These are phyloP conservation scores for Debaryomyces udenii DNA, from an alignment of 1,139 yeast genomes.

Conservation along the genomic window DNA sequence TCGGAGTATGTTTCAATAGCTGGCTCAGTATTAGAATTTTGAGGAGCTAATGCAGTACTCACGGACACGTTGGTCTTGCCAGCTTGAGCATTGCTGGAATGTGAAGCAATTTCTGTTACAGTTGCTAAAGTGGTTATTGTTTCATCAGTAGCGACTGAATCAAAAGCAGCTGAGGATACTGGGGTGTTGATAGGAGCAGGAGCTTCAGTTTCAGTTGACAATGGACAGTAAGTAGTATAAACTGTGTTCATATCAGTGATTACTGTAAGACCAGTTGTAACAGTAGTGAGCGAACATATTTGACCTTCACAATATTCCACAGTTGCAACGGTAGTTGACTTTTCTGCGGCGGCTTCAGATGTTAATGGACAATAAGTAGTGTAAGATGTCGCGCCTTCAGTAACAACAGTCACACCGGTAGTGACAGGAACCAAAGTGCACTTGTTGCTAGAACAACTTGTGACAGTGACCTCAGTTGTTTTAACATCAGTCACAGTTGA, in stretches of 20 bases:
- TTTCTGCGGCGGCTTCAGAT: slow-evolving; percentile 10
- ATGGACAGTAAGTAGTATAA: slow-evolving; percentile 41
- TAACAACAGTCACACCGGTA: slow-evolving; percentile 15
- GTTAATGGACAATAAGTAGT: slow-evolving; percentile 35
- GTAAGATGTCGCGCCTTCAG: slow-evolving; percentile 18
- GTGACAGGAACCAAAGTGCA: slow-evolving; percentile 18
- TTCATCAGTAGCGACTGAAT: neutral
- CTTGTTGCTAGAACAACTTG: slow-evolving; percentile 26
- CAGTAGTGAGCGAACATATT: slow-evolving; percentile 37
- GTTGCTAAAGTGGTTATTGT: neutral
- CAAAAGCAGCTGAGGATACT: neutral
- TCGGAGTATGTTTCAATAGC: slow-evolving; percentile 3
- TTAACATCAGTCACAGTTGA: slow-evolving; percentile 14
- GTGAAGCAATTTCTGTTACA: too few species aligned
- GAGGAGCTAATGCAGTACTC: neutral
- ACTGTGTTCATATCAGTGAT: slow-evolving; percentile 28
- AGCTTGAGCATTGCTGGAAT: too few species aligned
- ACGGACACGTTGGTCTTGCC: neutral
- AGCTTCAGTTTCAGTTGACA: slow-evolving; percentile 16
- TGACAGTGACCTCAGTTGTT: slow-evolving; percentile 23
- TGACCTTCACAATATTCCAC: slow-evolving; percentile 51
- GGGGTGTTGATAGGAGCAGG: slow-evolving; percentile 10
- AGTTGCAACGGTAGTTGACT: slow-evolving; percentile 32
- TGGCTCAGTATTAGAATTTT: neutral
- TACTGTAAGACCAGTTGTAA: slow-evolving; percentile 27